Base-by-base conservation (phyloP, 192 early-diverging fungal species). In the Backusella tarrabulga region DNA sequence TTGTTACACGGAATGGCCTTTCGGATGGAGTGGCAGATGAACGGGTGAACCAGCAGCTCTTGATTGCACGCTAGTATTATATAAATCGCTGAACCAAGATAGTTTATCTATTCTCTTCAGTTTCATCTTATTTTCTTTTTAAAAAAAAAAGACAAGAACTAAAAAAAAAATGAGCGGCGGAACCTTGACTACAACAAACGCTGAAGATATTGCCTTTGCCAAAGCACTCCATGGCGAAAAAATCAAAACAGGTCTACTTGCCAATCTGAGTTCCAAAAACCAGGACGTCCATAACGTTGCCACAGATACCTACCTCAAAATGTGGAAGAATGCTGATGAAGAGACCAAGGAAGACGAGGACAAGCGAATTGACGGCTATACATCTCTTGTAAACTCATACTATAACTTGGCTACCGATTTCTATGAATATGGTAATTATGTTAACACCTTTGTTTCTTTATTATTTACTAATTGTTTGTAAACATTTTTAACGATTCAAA, bases 371-470 rank as follows among this genome's bases (percentile, higher is more conserved):
- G 71, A 67, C 63, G 80, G 89, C 68, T 93, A 93, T 83, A 92
- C 90, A 75, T 82, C 86, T 7, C 80, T 95, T 76, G 91, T 91
- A 70, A 95, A 95, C 86, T 87, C 93, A 14, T 95, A 92, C 80
- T 95, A 95, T 80, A 93, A 93, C 75, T 86, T 93, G 77, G 92
- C 89, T 41, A 95, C 93, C 12, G 93, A 95, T 74, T 95, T 95
- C 71, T 95, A 95, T 84, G 92, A 93, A 75, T 79, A 79, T 41
- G 85, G 89, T 89, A 85, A 72, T 40, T 5, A 52, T 17, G 38
- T 50, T 40, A 41, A 19, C 3, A 21, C 26, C 26, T 19, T 36
- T 72, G 50, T 42, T 40, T 54, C 15, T 4, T 29, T 63, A 52
- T 9, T 63, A 34, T 54, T 23, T 35, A 21, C 15, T 46, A 69